Percentiles rank a stretch among this genome's conserved stretches.
These are phyloP conservation scores for Phaeoacremonium minimum DNA, from an alignment of 2,329 filamentous ascomycete genomes.

Conservation along the genomic window DNA sequence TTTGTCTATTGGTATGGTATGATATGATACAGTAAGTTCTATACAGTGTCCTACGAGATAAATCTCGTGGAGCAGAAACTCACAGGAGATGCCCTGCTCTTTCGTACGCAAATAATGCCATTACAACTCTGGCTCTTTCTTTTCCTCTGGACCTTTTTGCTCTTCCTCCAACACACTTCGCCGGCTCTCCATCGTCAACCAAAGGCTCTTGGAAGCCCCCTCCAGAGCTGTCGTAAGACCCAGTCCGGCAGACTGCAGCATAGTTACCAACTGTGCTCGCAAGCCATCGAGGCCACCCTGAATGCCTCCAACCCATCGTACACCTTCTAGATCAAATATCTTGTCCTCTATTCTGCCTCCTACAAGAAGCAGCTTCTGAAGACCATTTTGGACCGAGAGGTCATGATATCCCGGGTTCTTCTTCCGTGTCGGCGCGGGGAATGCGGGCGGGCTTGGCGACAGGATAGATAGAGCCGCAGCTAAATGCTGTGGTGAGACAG, in stretches of 20 bases:
- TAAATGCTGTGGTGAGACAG: slow-evolving; percentile 78
- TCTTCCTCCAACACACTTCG: slow-evolving; percentile 78
- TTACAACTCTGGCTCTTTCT: too few species aligned
- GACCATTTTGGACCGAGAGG: slow-evolving; percentile 67
- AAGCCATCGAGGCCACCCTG: slow-evolving; percentile 77
- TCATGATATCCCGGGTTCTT: slow-evolving; percentile 81
- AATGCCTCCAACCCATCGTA: slow-evolving; percentile 66
- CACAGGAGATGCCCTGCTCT: too few species aligned
- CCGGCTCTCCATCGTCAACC: slow-evolving; percentile 82
- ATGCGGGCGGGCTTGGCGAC: slow-evolving; percentile 64
- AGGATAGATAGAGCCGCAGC: slow-evolving; percentile 77
- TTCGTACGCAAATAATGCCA: too few species aligned
- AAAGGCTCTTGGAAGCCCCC: slow-evolving; percentile 74
- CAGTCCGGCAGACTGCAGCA: slow-evolving; percentile 77
- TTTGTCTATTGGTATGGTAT: too few species aligned
- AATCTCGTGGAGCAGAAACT: too few species aligned
- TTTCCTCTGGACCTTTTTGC: slow-evolving; percentile 22
- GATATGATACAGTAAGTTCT: too few species aligned
- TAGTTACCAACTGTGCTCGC: slow-evolving; percentile 72
- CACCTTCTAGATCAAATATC: slow-evolving; percentile 72
- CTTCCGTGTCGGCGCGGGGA: slow-evolving; percentile 73
- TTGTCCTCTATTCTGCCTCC: slow-evolving; percentile 84
- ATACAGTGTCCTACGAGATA: too few species aligned
- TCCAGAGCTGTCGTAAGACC: slow-evolving; percentile 76
- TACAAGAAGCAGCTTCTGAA: slow-evolving; percentile 83